Evolutionary conservation across 257 asterid genomes (phyloP).

Genomic region (Gentiana macrophylla): DNA sequence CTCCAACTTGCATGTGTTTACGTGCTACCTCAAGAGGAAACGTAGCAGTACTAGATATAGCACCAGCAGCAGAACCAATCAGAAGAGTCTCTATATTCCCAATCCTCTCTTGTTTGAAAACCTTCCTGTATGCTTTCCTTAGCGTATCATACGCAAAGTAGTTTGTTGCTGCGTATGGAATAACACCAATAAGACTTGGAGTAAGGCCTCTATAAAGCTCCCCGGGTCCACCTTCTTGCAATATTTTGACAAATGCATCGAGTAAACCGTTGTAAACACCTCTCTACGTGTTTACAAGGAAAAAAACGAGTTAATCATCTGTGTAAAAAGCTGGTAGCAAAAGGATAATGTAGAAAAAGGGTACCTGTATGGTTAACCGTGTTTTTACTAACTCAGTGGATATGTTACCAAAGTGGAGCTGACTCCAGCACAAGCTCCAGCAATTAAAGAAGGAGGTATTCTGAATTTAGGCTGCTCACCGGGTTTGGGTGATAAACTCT

Average conservation of each 20-base stretch:
- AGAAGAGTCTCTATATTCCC: slow-evolving; percentile 87
- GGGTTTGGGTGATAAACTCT: slow-evolving; percentile 58
- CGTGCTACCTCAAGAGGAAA: slow-evolving; percentile 97
- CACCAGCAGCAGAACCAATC: slow-evolving; percentile 88
- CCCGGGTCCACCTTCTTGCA: slow-evolving; percentile 71
- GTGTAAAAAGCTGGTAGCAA: background rate
- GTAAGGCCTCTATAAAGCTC: slow-evolving; percentile 93
- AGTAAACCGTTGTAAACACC: slow-evolving; percentile 63
- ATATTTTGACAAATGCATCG: slow-evolving; percentile 74
- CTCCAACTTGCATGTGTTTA: slow-evolving; percentile 91
- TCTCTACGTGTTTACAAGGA: slow-evolving; percentile 33
- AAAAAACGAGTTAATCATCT: background rate
- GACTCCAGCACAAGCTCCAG: slow-evolving; percentile 97
- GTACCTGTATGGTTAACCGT: slow-evolving; percentile 87
- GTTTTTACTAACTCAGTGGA: slow-evolving; percentile 93
- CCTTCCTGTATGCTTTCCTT: slow-evolving; percentile 46
- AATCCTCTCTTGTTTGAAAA: slow-evolving; percentile 50
- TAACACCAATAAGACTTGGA: slow-evolving; percentile 82
- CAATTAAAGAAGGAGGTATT: slow-evolving; percentile 73
- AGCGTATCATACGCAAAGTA: slow-evolving; percentile 80
- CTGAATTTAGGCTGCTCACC: slow-evolving; percentile 54
- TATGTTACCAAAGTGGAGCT: slow-evolving; percentile 83
- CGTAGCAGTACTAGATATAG: slow-evolving; percentile 86
- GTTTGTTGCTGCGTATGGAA: slow-evolving; percentile 87
- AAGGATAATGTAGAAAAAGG: background rate